phyloP scores from a whole-genome alignment of 2,329 filamentous ascomycete species.

The Nothopassalora personata region DNA sequence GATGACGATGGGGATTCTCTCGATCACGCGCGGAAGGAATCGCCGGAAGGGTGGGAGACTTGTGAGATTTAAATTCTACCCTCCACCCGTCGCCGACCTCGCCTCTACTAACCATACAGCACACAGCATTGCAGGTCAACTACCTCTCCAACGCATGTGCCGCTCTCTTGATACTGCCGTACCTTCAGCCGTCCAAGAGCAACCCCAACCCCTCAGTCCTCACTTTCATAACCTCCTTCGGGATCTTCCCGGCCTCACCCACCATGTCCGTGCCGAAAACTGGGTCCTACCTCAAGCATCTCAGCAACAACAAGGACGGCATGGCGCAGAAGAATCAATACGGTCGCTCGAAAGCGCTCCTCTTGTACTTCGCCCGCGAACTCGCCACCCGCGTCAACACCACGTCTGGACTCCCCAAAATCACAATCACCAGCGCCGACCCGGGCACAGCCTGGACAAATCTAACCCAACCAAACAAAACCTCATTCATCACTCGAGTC shows the following conservation, averaged over 20 bases:
- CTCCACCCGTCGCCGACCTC: too few relatives aligned
- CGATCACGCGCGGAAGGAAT: slow-evolving; percentile 8
- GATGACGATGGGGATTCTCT: slow-evolving; percentile 10
- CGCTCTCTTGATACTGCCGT: slow-evolving; percentile 3
- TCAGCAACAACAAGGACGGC: slow-evolving; percentile 10
- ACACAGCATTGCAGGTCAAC: slow-evolving; percentile 11
- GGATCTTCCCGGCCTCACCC: slow-evolving; percentile 9
- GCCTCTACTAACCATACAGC: too few relatives aligned
- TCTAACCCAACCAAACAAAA: slow-evolving; percentile 6
- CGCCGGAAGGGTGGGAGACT: slow-evolving; percentile 14
- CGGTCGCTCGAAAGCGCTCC: slow-evolving; percentile 7
- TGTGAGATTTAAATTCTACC: background rate
- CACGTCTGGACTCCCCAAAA: background rate
- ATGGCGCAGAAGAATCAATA: slow-evolving; percentile 11
- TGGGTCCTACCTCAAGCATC: slow-evolving; percentile 9
- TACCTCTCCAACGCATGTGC: slow-evolving; percentile 10
- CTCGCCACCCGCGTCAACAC: slow-evolving; percentile 3
- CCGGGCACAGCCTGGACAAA: slow-evolving; percentile 11
- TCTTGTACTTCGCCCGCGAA: slow-evolving; percentile 12
- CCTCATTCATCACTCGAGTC: slow-evolving; percentile 6
- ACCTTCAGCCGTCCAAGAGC: slow-evolving; percentile 3
- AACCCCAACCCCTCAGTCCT: slow-evolving; percentile 9
- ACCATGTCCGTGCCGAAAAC: slow-evolving; percentile 5
- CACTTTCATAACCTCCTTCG: slow-evolving; percentile 9
- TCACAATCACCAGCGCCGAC: slow-evolving; percentile 11